Conservation (phyloP, 2,329 filamentous ascomycete genomes). For the Ophiostoma pallidulum region DNA sequence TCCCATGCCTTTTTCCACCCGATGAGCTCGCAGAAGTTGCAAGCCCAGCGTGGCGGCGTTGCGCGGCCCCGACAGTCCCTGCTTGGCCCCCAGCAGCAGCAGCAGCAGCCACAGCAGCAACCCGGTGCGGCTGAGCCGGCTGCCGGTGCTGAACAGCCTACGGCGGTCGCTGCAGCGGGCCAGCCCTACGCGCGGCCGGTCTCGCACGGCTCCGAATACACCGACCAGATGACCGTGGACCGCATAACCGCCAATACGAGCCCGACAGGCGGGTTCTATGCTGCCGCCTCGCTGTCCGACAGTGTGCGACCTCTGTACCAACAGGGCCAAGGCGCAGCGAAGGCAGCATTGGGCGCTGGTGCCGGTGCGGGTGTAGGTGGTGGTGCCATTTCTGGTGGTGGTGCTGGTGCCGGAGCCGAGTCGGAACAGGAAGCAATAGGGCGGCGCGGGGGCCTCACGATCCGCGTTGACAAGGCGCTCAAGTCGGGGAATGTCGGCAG, state of each 20-base stretch:
- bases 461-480: constrained; percentile 52
- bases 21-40: constrained; percentile 91
- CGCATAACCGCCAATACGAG: constrained; percentile 65
- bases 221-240: constrained; percentile 62
- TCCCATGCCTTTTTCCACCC: constrained; percentile 90
- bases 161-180: constrained; percentile 26
- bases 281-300: constrained; percentile 57
- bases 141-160: constrained; percentile 3
- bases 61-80: constrained; percentile 28
- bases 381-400: neutral
- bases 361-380: constrained; percentile 16
- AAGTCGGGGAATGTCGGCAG: constrained; percentile 33
- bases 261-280: constrained; percentile 51
- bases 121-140: neutral
- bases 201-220: constrained; percentile 73
- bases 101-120: neutral
- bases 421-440: neutral
- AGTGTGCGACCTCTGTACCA: constrained; percentile 69
- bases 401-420: constrained; percentile 15
- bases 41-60: constrained; percentile 67
- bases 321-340: constrained; percentile 23
- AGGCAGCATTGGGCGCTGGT: neutral
- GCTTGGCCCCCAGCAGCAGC: constrained; percentile 11
- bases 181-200: constrained; percentile 46
- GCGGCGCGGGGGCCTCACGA: constrained; percentile 32